Percentiles rank a stretch among this genome's conserved stretches.
Evolutionary conservation across 1,139 yeast genomes (phyloP).

Genomic region (Suhomyces bokatorum): DNA sequence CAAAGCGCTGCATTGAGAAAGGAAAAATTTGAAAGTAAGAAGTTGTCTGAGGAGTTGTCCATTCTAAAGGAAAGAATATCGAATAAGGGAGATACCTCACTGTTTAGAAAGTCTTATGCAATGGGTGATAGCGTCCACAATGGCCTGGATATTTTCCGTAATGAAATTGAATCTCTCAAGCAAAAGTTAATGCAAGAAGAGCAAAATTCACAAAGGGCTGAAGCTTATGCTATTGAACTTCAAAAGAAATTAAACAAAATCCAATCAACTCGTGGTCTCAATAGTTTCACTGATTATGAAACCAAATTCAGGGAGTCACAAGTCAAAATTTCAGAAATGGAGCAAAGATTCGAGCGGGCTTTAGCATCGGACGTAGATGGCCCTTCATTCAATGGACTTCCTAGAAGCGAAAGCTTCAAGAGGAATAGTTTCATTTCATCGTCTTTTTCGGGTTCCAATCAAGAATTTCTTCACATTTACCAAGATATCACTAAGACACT

Average conservation of each 20-base stretch:
- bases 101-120: conserved; percentile 30
- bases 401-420: conserved; percentile 39
- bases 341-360: conserved; percentile 30
- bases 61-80: conserved; percentile 49
- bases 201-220: conserved; percentile 45
- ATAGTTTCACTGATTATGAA: conserved; percentile 38
- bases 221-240: conserved; percentile 46
- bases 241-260: conserved; percentile 48
- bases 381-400: conserved; percentile 13
- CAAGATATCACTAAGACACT: conserved; percentile 57
- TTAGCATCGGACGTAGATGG: conserved; percentile 19
- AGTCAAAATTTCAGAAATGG: conserved; percentile 35
- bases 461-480: conserved; percentile 53
- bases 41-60: conserved; percentile 57
- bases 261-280: conserved; percentile 43
- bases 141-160: conserved; percentile 25
- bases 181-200: conserved; percentile 43
- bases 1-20: conserved; percentile 50
- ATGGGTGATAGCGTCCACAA: conserved; percentile 33
- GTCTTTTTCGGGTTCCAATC: conserved; percentile 31
- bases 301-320: conserved; percentile 41
- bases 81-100: conserved; percentile 18
- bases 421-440: conserved; percentile 33
- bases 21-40: conserved; percentile 55
- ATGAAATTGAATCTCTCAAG: conserved; percentile 40